Percentiles rank a stretch among this genome's conserved stretches.
These are phyloP conservation scores for Botrytis medusae DNA, from an alignment of 2,329 filamentous ascomycete genomes.

Conservation along the genomic window DNA sequence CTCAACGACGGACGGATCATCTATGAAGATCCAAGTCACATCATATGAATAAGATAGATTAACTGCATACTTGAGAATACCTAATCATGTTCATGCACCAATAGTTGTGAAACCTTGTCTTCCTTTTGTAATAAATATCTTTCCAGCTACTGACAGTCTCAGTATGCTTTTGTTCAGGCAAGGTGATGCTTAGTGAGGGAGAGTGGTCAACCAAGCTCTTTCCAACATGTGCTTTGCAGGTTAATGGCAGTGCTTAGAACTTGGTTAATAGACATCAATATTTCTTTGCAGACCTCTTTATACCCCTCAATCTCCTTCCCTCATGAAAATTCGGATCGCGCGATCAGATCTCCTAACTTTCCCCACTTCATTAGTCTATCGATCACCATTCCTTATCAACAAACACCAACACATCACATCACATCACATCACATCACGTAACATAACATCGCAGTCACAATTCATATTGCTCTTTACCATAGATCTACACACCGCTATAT, in stretches of 20 bases:
- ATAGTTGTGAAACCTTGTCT: background rate
- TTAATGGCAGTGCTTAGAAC: background rate
- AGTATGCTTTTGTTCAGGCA: background rate
- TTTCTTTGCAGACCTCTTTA: background rate
- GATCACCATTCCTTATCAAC: conserved; percentile 3
- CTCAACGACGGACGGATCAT: background rate
- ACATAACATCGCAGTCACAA: background rate
- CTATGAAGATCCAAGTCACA: background rate
- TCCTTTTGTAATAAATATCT: background rate
- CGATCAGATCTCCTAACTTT: background rate
- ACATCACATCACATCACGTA: background rate
- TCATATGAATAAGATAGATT: conserved; percentile 5
- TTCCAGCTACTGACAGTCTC: background rate
- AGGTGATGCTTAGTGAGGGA: background rate
- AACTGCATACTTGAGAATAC: background rate
- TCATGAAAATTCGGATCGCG: background rate
- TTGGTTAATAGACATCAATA: background rate
- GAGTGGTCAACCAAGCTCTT: background rate
- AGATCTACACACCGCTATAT: conserved; percentile 8
- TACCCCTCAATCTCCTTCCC: background rate
- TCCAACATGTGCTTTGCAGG: background rate
- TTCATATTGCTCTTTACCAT: background rate
- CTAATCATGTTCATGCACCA: background rate
- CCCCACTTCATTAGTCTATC: background rate
- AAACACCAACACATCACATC: background rate